Base-by-base conservation (phyloP, 768 basidiomycete genomes). In the Trametes villosa region DNA sequence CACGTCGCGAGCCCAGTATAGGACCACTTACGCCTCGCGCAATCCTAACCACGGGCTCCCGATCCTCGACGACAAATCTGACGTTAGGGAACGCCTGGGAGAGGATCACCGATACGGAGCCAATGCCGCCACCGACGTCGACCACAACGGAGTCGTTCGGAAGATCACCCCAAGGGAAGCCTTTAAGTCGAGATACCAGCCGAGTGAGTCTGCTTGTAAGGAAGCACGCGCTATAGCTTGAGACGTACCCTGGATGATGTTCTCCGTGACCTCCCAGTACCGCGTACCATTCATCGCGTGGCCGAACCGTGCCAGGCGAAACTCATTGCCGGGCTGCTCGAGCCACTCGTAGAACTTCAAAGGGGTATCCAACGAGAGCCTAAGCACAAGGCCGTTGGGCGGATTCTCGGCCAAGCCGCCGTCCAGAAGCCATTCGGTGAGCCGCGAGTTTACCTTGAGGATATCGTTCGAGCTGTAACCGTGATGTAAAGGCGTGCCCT, bases 251-350 rank as follows among this genome's bases (percentile, higher is more conserved):
- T 54, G 53, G 27, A 57, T 47, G 45, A 62, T 55, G 36, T 62
- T 57, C 56, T 57, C 50, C 24, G 49, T 51, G 13, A 47, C 78
- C 72, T 86, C 87, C 87, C 88, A 90, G 2, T 81, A 81, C 26
- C 77, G 80, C 9, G 87, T 86, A 22, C 86, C 87, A 9, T 77
- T 78, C 88, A 91, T 91, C 4, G 87, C 86, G 59, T 82, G 84
- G 22, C 86, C 87, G 66, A 91, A 89, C 29, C 88, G 78, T 59
- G 84, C 79, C 54, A 89, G 75, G 52, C 87, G 66, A 3, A 51
- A 63, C 29, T 73, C 71, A 52, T 72, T 64, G 12, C 75, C 78
- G 24, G 80, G 81, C n/a, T 84, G 83, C 70, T 91, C 89, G 9
- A 91, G 76, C 89, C 89, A 91, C 5, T 79, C 81, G 65, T 90